Evolutionary conservation across 768 basidiomycete genomes (phyloP).

Genomic region (Mycena rebaudengoi): DNA sequence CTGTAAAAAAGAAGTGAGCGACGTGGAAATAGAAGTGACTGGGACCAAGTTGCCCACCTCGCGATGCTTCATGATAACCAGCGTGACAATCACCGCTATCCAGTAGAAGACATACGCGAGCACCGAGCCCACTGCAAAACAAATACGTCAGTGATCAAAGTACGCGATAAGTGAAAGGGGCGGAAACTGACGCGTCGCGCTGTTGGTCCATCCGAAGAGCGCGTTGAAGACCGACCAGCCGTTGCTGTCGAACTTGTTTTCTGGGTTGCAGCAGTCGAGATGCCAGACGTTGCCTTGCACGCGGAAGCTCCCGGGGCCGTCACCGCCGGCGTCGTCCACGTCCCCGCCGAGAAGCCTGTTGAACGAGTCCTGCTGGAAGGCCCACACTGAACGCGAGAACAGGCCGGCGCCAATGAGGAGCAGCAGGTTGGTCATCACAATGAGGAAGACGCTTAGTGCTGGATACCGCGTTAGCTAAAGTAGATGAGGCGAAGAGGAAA

Average conservation of each 20-base stretch:
- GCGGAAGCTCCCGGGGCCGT: slow-evolving; percentile 86
- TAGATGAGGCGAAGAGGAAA: no score
- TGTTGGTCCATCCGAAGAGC: slow-evolving; percentile 91
- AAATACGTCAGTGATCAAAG: background rate
- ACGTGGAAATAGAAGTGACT: no score
- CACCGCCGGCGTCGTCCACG: slow-evolving; percentile 70
- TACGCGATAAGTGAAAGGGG: background rate
- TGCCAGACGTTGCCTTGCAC: slow-evolving; percentile 91
- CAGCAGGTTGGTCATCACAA: slow-evolving; percentile 91
- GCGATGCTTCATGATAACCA: slow-evolving; percentile 72
- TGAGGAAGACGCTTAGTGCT: slow-evolving; percentile 87
- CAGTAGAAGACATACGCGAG: slow-evolving; percentile 94
- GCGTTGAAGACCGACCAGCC: slow-evolving; percentile 88
- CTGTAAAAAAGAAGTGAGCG: no score
- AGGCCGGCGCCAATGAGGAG: slow-evolving; percentile 95
- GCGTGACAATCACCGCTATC: slow-evolving; percentile 76
- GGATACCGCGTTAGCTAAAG: no score
- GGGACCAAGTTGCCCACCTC: no score
- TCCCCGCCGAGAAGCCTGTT: slow-evolving; percentile 75
- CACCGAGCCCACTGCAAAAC: slow-evolving; percentile 69
- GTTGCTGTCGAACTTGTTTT: slow-evolving; percentile 54
- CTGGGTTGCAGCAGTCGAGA: slow-evolving; percentile 80
- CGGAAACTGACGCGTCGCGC: slow-evolving; percentile 68
- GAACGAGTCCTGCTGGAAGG: slow-evolving; percentile 77
- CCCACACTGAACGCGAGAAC: slow-evolving; percentile 80